phyloP scores from a whole-genome alignment of 1,284 basidiomycete species.

The Trametes hirsuta region DNA sequence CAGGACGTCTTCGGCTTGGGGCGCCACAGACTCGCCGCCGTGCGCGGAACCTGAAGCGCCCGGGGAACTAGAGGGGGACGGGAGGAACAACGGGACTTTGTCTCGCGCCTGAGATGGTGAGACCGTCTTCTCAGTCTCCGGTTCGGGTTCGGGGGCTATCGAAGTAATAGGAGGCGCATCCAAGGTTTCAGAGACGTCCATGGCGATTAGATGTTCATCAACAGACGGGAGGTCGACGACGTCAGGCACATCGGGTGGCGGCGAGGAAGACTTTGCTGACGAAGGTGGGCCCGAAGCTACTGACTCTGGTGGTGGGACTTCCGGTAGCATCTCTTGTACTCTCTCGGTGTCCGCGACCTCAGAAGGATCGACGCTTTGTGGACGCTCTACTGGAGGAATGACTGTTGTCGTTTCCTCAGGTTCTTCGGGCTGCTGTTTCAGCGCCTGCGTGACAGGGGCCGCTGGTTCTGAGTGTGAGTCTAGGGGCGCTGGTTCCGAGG shows the following conservation, averaged over 20 bases:
- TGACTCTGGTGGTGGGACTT: not conserved
- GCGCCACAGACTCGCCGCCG: not conserved
- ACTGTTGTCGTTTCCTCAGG: not conserved
- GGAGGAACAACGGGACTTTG: slow-evolving; percentile 28
- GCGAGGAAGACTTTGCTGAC: not conserved
- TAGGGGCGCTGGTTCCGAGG: not conserved
- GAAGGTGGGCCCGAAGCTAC: slow-evolving; percentile 5
- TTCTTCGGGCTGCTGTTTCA: not conserved
- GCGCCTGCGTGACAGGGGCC: not conserved
- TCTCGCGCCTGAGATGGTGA: not conserved
- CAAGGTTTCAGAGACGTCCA: not conserved
- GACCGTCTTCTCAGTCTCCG: not conserved
- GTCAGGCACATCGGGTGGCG: not conserved
- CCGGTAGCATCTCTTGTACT: slow-evolving; percentile 5
- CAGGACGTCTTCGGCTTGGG: slow-evolving; percentile 1
- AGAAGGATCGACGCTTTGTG: slow-evolving; percentile 8
- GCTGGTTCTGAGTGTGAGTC: not conserved
- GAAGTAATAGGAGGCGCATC: not conserved
- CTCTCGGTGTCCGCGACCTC: slow-evolving; percentile 12
- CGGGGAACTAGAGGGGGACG: slow-evolving; percentile 25
- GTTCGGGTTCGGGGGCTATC: not conserved
- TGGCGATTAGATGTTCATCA: slow-evolving; percentile 12
- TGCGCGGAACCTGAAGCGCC: not conserved
- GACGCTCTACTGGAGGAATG: not conserved
- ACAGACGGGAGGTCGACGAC: slow-evolving; percentile 7